Evolutionary conservation across 192 early-diverging fungal species (phyloP).

Genomic region (Coemansia sp.): DNA sequence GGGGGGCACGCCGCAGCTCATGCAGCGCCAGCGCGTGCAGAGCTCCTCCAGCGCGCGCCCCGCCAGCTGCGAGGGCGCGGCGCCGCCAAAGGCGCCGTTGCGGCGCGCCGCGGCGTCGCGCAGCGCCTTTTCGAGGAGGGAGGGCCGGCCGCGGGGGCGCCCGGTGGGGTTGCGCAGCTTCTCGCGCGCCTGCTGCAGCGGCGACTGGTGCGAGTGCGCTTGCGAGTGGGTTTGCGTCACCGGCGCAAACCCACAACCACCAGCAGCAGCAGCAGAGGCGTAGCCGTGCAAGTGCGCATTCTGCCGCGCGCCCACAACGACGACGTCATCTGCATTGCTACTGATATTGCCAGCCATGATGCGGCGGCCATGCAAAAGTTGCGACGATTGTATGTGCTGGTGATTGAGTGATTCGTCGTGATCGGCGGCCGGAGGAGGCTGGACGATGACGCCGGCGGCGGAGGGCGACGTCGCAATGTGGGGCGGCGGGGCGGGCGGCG

Average conservation of each 20-base stretch:
- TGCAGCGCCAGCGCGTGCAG: slow-evolving; percentile 43
- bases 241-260: too few relatives aligned
- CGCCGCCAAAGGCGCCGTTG: slow-evolving; percentile 17
- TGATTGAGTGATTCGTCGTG: not conserved
- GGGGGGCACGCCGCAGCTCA: slow-evolving; percentile 44
- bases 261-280: too few relatives aligned
- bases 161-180: slow-evolving; percentile 52
- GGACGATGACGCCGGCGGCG: not conserved
- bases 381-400: not conserved
- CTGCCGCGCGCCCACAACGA: not conserved
- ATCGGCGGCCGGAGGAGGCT: too few relatives aligned
- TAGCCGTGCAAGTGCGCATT: too few relatives aligned
- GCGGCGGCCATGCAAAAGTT: slow-evolving; percentile 17
- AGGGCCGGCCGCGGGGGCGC: slow-evolving; percentile 48
- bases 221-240: too few relatives aligned
- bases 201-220: slow-evolving; percentile 4
- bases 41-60: slow-evolving; percentile 53
- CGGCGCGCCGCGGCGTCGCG: slow-evolving; percentile 43
- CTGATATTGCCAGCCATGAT: too few relatives aligned
- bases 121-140: slow-evolving; percentile 51
- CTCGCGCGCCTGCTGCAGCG: slow-evolving; percentile 32
- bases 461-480: not conserved
- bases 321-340: not conserved
- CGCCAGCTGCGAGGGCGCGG: slow-evolving; percentile 22
- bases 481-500: not conserved